phyloP scores from a whole-genome alignment of 176 grass and related monocot genomes.

The Microstegium vimineum region DNA sequence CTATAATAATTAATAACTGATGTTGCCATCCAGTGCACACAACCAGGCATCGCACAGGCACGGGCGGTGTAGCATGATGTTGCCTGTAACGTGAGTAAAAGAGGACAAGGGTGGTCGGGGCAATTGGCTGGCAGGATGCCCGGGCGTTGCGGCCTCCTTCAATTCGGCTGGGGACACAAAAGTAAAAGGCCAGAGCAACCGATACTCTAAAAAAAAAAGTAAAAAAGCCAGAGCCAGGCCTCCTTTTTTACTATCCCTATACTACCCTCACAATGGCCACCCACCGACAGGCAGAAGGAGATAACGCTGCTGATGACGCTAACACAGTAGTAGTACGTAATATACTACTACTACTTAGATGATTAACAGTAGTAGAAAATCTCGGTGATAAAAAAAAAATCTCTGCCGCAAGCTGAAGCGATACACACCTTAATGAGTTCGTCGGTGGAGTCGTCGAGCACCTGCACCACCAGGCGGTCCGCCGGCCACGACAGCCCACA shows the following conservation, averaged over 20 bases:
- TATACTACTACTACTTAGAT: not conserved
- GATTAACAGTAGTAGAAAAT: not conserved
- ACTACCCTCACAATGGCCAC: not conserved
- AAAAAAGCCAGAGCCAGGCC: not conserved
- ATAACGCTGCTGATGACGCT: not conserved
- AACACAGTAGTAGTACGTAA: too few species aligned
- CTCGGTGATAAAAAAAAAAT: too few species aligned
- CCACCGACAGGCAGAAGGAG: not conserved
- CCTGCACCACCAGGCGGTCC: constrained; percentile 62
- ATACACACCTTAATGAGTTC: constrained; percentile 38
- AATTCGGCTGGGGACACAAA: constrained; percentile 13
- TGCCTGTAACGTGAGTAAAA: not conserved
- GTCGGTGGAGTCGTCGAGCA: constrained; percentile 73
- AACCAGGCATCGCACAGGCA: not conserved
- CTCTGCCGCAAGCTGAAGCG: too few species aligned
- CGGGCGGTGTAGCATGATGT: not conserved
- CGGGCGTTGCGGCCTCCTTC: constrained; percentile 29
- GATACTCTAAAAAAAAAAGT: not conserved
- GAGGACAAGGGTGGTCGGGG: constrained; percentile 26
- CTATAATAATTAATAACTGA: not conserved
- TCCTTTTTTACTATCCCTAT: not conserved
- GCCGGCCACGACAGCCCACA: constrained; percentile 69
- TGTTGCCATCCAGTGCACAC: not conserved
- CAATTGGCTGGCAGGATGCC: constrained; percentile 14
- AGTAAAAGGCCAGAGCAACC: not conserved